Base-by-base conservation (phyloP, 2,329 filamentous ascomycete genomes). In the Colletotrichum eremochloae region DNA sequence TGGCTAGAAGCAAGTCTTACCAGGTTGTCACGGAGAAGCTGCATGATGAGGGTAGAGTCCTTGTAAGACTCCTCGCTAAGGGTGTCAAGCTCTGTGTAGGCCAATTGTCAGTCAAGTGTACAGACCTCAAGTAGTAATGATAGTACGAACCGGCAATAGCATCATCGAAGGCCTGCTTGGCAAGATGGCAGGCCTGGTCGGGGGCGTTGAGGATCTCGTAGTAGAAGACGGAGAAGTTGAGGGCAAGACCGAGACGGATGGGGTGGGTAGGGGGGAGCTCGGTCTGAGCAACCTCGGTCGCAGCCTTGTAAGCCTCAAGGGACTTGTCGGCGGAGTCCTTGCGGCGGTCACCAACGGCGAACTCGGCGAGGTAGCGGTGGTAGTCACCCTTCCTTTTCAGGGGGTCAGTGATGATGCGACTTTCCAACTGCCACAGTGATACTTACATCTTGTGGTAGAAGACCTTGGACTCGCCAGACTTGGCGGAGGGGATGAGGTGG, bases 371-470 rank as follows among this genome's bases (percentile, higher is more conserved):
- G 88, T 98, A 98, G 83, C 95, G 95, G 92, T 98, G 95, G 90
- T 98, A 98, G 87, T 98, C 96, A 85, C 96, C 96, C 94, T 97
- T 98, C 95, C 95, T 97, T 77, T 82, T 61, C 18, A 40, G 15
- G 11, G 50, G n/a, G 50, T 72, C 53, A 72, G 55, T 15, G 38
- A 14, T 60, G 52, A 31, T 40, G 20, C 6, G 33, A 12, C 20
- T 15, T n/a, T 14, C 38, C 31, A 38, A 20, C 15, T 15, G n/a
- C 29, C 14, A 50, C 58, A 31, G 40, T n/a, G 53, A 74, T 72
- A 82, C 90, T 78, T 85, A 97, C 95, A 98, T 98, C 93, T 98
- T 98, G 93, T 98, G 95, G 89, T 98, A 98, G 88, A 98, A 98
- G 80, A 98, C 96, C 92, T 98, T 98, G 80, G 95, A 97, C 89